Evolutionary conservation across 2,329 filamentous ascomycete genomes (phyloP).

Genomic region (Ophiosphaerella narmari): DNA sequence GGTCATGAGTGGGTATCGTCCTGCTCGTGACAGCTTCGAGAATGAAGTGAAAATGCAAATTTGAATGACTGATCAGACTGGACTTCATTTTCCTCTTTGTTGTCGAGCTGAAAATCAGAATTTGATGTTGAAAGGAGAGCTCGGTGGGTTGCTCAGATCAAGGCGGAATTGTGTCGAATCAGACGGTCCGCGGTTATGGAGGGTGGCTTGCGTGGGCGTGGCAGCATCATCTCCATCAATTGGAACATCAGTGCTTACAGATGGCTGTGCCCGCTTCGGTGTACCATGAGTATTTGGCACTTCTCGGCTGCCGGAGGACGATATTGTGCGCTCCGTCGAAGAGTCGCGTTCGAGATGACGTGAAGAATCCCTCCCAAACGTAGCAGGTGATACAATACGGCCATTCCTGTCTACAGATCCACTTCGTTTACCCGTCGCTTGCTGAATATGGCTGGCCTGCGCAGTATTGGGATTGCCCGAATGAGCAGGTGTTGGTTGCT

Average conservation of each 20-base stretch:
- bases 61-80: slow-evolving; percentile 20
- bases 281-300: slow-evolving; percentile 24
- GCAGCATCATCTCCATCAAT: slow-evolving; percentile 38
- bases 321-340: slow-evolving; percentile 35
- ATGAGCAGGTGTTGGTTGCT: slow-evolving; percentile 25
- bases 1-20: slow-evolving; percentile 41
- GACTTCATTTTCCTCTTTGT: slow-evolving; percentile 15
- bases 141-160: slow-evolving; percentile 41
- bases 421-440: slow-evolving; percentile 33
- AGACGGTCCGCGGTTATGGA: slow-evolving; percentile 37
- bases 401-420: slow-evolving; percentile 40
- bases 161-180: slow-evolving; percentile 41
- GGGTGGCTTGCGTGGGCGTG: slow-evolving; percentile 39
- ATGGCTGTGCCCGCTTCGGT: slow-evolving; percentile 30
- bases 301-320: slow-evolving; percentile 38
- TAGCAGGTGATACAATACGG: slow-evolving; percentile 37
- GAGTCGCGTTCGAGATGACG: slow-evolving; percentile 28
- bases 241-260: slow-evolving; percentile 26
- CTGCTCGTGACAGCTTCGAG: slow-evolving; percentile 34
- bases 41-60: slow-evolving; percentile 34
- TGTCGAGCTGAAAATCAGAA: slow-evolving; percentile 23
- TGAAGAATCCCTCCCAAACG: slow-evolving; percentile 24
- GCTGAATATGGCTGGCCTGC: slow-evolving; percentile 28
- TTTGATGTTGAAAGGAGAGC: slow-evolving; percentile 46
- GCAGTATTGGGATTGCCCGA: slow-evolving; percentile 33